Conservation (phyloP, 352 stramenopile genomes). For the Peronosclerospora sorghi region DNA sequence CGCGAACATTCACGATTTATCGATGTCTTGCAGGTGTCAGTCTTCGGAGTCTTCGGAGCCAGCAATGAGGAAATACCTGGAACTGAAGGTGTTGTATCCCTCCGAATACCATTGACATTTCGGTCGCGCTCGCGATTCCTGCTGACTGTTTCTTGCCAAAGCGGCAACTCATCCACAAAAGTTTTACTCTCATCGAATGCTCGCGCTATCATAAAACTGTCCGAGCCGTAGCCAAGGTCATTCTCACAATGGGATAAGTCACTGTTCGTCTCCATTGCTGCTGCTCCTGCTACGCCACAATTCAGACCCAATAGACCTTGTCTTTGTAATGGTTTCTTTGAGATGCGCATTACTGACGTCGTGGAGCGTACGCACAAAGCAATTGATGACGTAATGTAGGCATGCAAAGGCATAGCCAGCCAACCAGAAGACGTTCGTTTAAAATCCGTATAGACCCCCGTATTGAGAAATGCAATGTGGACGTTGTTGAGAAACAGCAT, state of each 20-base stretch:
- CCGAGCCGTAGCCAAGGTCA: conserved; percentile 8
- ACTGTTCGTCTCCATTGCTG: conserved; percentile 14
- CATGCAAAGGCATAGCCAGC: conserved; percentile 28
- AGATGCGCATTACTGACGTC: conserved; percentile 16
- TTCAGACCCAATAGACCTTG: conserved; percentile 18
- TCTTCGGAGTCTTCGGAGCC: conserved; percentile 9
- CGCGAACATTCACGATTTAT: conserved; percentile 19
- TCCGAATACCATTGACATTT: conserved; percentile 4
- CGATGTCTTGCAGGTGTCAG: conserved; percentile 2
- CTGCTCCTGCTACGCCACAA: conserved; percentile 20
- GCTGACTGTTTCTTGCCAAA: conserved; percentile 20
- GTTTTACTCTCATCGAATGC: conserved; percentile 14
- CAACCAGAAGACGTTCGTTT: conserved; percentile 48
- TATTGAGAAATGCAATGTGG: conserved; percentile 82
- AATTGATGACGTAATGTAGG: conserved; percentile 39
- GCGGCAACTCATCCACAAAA: conserved; percentile 9
- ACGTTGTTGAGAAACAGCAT: conserved; percentile 81
- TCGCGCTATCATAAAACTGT: conserved; percentile 11
- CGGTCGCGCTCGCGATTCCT: conserved; percentile 22
- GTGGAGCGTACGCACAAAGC: conserved; percentile 51
- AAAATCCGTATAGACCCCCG: conserved; percentile 76
- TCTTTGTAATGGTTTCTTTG: conserved; percentile 4
- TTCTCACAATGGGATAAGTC: conserved; percentile 11
- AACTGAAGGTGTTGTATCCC: conserved; percentile 10
- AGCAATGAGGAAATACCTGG: conserved; percentile 8